Conservation (phyloP, 371 early-diverging fungal genomes). For the Mucor saturninus region DNA sequence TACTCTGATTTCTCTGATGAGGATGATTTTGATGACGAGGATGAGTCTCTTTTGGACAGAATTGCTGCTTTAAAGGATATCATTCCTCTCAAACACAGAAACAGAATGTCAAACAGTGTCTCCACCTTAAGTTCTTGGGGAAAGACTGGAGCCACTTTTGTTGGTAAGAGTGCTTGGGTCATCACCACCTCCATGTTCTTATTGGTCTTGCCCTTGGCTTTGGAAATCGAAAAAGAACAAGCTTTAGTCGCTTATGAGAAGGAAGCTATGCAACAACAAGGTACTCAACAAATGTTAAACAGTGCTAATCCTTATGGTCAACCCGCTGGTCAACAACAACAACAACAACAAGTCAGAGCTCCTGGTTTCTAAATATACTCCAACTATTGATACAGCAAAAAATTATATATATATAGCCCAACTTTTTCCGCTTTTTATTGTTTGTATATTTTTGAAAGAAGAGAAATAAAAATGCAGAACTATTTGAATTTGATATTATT, state of each 20-base stretch:
- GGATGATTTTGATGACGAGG: slow-evolving; percentile 58
- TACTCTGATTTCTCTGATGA: slow-evolving; percentile 64
- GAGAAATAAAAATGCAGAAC: not conserved
- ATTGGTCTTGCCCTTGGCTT: slow-evolving; percentile 73
- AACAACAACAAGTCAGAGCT: slow-evolving; percentile 32
- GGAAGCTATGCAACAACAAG: slow-evolving; percentile 71
- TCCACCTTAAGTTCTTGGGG: slow-evolving; percentile 62
- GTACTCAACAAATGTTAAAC: slow-evolving; percentile 56
- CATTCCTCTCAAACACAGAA: slow-evolving; percentile 72
- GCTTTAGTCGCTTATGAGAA: slow-evolving; percentile 78
- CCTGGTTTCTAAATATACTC: slow-evolving; percentile 29
- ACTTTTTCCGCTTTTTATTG: not conserved
- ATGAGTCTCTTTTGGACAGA: slow-evolving; percentile 73
- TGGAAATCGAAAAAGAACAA: slow-evolving; percentile 79
- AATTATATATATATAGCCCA: not conserved
- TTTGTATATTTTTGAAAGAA: slow-evolving; percentile 1
- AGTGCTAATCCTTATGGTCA: slow-evolving; percentile 32
- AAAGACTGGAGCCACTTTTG: slow-evolving; percentile 60
- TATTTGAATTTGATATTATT: not conserved
- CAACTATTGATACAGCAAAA: slow-evolving; percentile 1
- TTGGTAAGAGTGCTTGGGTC: slow-evolving; percentile 84
- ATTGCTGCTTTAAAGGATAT: slow-evolving; percentile 78
- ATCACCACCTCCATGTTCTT: slow-evolving; percentile 78
- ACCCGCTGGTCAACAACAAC: slow-evolving; percentile 31
- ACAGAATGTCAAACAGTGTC: slow-evolving; percentile 55